These are phyloP conservation scores for Trichoderma asperellum DNA, from an alignment of 2,329 filamentous ascomycete genomes.

Conservation along the genomic window DNA sequence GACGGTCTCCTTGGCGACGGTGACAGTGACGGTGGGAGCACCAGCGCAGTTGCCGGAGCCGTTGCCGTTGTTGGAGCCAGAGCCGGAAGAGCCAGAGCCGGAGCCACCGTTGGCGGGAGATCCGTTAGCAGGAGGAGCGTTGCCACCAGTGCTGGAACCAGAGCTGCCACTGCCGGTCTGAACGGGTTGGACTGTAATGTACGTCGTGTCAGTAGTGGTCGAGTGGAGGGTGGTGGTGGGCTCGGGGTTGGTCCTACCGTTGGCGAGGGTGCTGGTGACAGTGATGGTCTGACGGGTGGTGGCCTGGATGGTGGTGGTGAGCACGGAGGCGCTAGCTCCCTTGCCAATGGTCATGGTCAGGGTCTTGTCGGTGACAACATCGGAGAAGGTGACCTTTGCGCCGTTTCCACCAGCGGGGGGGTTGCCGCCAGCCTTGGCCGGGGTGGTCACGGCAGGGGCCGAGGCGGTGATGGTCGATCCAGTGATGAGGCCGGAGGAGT, in stretches of 20 bases:
- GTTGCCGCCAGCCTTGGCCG: constrained; percentile 29
- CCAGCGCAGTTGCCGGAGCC: constrained; percentile 23
- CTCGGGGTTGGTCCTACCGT: constrained; percentile 32
- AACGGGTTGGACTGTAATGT: constrained; percentile 40
- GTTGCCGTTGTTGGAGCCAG: constrained; percentile 8
- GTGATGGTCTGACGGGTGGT: constrained; percentile 48
- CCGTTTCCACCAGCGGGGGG: constrained; percentile 18
- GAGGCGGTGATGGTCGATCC: constrained; percentile 44
- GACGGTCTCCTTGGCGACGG: constrained; percentile 33
- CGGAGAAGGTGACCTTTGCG: constrained; percentile 34
- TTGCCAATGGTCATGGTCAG: constrained; percentile 44
- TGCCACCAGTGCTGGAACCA: constrained; percentile 15
- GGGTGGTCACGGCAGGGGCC: constrained; percentile 33
- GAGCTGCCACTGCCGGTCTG: constrained; percentile 32
- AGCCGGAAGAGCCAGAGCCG: constrained; percentile 24
- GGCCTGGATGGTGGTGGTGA: constrained; percentile 50
- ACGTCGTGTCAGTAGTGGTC: constrained; percentile 44
- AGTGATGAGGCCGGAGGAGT: constrained; percentile 44
- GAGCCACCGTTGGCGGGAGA: not conserved
- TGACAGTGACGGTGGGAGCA: constrained; percentile 37
- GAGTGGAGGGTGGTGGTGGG: constrained; percentile 45
- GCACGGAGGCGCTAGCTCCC: constrained; percentile 36
- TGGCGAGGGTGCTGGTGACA: constrained; percentile 34
- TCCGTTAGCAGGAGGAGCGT: constrained; percentile 29
- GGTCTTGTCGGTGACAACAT: constrained; percentile 41